These are phyloP conservation scores for Annulohypoxylon stygium DNA, from an alignment of 495 filamentous ascomycete genomes.

Conservation along the genomic window DNA sequence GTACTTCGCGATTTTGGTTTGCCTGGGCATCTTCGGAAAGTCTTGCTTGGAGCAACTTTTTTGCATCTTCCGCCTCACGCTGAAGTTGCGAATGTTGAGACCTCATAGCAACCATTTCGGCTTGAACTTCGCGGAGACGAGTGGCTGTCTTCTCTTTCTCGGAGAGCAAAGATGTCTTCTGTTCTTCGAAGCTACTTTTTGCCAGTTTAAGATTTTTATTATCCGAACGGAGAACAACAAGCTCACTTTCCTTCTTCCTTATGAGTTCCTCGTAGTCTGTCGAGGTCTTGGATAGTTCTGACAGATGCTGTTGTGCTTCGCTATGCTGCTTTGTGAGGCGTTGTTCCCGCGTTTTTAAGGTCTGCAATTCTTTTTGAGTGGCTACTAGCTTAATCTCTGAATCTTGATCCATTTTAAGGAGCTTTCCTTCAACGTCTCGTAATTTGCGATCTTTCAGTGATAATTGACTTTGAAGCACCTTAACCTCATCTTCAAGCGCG, in stretches of 20 bases:
- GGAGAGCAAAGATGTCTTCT: slow-evolving; percentile 73
- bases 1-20: slow-evolving; percentile 83
- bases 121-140: slow-evolving; percentile 85
- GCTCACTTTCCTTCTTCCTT: slow-evolving; percentile 91
- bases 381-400: slow-evolving; percentile 86
- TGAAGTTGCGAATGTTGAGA: slow-evolving; percentile 85
- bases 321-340: slow-evolving; percentile 86
- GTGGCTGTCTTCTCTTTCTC: slow-evolving; percentile 85
- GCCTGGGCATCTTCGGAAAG: slow-evolving; percentile 91
- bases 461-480: slow-evolving; percentile 92
- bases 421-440: slow-evolving; percentile 85
- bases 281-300: slow-evolving; percentile 89
- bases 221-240: slow-evolving; percentile 85
- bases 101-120: slow-evolving; percentile 86
- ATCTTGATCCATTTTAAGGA: slow-evolving; percentile 89
- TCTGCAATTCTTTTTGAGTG: slow-evolving; percentile 85
- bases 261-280: slow-evolving; percentile 95
- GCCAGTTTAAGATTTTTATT: slow-evolving; percentile 82
- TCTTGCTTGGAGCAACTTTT: slow-evolving; percentile 85
- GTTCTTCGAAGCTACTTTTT: slow-evolving; percentile 79
- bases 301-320: slow-evolving; percentile 85
- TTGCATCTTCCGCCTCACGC: slow-evolving; percentile 90
- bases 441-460: slow-evolving; percentile 90
- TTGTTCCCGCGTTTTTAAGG: slow-evolving; percentile 74
- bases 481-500: slow-evolving; percentile 81